These are phyloP conservation scores for Domatiomyces catenatus DNA, from an alignment of 2,329 filamentous ascomycete genomes.

Conservation along the genomic window DNA sequence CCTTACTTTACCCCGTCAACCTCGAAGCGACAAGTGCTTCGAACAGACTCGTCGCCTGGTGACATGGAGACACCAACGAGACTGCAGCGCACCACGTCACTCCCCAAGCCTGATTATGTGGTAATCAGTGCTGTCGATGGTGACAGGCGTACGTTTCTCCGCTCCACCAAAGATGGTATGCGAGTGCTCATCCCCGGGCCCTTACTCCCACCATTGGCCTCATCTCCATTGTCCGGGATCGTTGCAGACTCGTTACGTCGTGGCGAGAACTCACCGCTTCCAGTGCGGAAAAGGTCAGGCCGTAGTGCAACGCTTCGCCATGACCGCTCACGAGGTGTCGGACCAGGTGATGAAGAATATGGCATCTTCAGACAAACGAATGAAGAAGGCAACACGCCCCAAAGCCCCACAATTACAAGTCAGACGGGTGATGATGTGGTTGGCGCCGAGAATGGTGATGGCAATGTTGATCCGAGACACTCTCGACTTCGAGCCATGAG, in stretches of 20 bases:
- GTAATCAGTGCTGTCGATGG: constrained; percentile 4
- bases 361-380: constrained; percentile 4
- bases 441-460: background rate
- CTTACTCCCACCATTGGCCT: constrained; percentile 42
- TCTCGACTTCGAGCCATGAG: constrained; percentile 5
- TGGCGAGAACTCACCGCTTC: constrained; percentile 27
- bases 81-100: constrained; percentile 6
- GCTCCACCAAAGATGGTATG: constrained; percentile 26
- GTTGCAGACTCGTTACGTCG: constrained; percentile 50
- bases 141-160: constrained; percentile 18
- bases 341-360: constrained; percentile 3
- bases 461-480: constrained; percentile 1
- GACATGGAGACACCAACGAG: constrained; percentile 12
- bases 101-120: constrained; percentile 10
- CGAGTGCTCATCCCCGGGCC: constrained; percentile 40
- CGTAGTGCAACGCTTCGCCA: constrained; percentile 8
- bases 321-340: constrained; percentile 4
- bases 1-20: constrained; percentile 13
- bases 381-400: background rate
- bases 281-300: constrained; percentile 8
- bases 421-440: background rate
- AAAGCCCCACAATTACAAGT: background rate
- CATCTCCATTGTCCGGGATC: constrained; percentile 44
- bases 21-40: constrained; percentile 6
- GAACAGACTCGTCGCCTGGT: constrained; percentile 10